phyloP scores from a whole-genome alignment of 306 rosid species.

The Sophora flavescens region DNA sequence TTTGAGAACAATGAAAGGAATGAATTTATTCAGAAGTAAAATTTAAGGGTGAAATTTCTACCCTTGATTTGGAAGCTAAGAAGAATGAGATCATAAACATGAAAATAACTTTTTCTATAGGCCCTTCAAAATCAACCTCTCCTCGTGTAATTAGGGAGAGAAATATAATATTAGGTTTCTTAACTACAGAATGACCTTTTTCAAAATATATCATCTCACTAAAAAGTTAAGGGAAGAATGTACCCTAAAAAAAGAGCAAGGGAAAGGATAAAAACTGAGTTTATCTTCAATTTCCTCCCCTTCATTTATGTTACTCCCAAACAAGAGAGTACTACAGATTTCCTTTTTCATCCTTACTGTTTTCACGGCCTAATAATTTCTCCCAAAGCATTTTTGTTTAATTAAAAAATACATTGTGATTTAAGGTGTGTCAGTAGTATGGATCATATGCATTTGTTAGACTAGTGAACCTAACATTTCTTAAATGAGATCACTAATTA shows the following conservation, averaged over 20 bases:
- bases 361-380: neutral
- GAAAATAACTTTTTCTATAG: neutral
- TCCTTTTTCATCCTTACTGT: neutral
- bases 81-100: constrained; percentile 20
- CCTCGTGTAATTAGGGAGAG: neutral
- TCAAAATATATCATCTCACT: neutral
- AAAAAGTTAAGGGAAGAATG: neutral
- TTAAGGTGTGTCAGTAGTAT: neutral
- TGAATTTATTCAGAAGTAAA: constrained; percentile 9
- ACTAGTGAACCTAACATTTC: neutral
- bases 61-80: constrained; percentile 5
- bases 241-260: neutral
- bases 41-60: neutral
- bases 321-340: neutral
- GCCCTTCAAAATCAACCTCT: neutral
- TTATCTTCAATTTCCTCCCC: neutral
- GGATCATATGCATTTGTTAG: neutral
- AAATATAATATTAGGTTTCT: neutral
- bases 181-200: neutral
- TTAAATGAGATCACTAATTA: too few relatives aligned
- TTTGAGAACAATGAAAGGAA: constrained; percentile 4
- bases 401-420: neutral
- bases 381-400: neutral
- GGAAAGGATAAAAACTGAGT: neutral
- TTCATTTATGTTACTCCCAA: neutral